A percentile compares a stretch with the other conserved stretches of the same genome.
These are phyloP conservation scores for Neurospora crassa DNA, from an alignment of 2,329 filamentous ascomycete genomes.

Conservation along the genomic window DNA sequence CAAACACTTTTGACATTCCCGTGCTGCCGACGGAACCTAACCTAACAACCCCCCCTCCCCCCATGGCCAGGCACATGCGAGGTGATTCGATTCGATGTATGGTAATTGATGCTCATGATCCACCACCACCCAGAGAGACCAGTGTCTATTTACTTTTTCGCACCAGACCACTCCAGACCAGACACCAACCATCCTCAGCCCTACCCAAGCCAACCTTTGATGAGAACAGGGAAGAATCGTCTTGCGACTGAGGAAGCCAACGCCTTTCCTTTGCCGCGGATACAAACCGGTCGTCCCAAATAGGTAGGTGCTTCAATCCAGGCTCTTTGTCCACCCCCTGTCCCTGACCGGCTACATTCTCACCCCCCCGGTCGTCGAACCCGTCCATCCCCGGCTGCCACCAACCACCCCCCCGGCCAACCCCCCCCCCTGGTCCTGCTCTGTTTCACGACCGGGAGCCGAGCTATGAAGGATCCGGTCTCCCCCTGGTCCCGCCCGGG, in stretches of 20 bases:
- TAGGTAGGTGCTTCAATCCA: not conserved
- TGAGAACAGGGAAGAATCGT: not conserved
- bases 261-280: not conserved
- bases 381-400: not conserved
- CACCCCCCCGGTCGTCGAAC: no score
- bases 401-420: not conserved
- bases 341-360: not conserved
- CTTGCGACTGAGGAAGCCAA: not conserved
- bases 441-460: not conserved
- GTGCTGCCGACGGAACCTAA: not conserved
- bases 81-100: not conserved
- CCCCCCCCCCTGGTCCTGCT: not conserved
- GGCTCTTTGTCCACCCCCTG: not conserved
- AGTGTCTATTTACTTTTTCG: no score
- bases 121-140: not conserved
- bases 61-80: not conserved
- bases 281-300: not conserved
- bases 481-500: not conserved
- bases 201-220: not conserved
- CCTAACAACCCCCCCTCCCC: not conserved
- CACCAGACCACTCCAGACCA: not conserved
- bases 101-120: not conserved
- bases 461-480: not conserved
- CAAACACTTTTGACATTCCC: not conserved
- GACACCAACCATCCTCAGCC: not conserved